Conservation (phyloP, 805 yeast species). For the Candida berthetii region DNA sequence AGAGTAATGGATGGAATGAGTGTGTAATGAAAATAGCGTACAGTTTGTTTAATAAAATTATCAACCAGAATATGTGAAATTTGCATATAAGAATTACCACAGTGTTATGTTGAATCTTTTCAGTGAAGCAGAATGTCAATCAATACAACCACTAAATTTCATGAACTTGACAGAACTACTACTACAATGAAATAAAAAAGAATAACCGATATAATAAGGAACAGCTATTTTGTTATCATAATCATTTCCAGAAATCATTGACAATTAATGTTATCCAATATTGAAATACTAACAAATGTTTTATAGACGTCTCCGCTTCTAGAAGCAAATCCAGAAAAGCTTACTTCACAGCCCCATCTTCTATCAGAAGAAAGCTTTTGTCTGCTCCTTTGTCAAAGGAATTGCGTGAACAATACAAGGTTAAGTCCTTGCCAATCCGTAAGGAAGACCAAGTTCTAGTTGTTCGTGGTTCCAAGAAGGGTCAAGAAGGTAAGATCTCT, state of each 20-base stretch:
- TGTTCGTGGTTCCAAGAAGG: slow-evolving; percentile 99
- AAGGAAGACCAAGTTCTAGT: slow-evolving; percentile 93
- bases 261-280: too few relatives aligned
- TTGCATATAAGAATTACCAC: too few relatives aligned
- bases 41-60: too few relatives aligned
- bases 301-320: slow-evolving; percentile 93
- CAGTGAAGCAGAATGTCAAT: too few relatives aligned
- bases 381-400: slow-evolving; percentile 99
- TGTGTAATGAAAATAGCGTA: not conserved
- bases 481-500: slow-evolving; percentile 97
- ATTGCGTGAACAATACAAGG: slow-evolving; percentile 94
- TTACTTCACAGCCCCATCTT: slow-evolving; percentile 96
- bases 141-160: too few relatives aligned
- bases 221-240: too few relatives aligned
- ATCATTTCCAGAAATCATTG: too few relatives aligned
- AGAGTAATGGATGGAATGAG: not conserved
- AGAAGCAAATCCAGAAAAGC: slow-evolving; percentile 99
- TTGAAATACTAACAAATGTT: slow-evolving; percentile 20
- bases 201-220: too few relatives aligned
- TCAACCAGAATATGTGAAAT: too few relatives aligned
- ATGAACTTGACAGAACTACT: too few relatives aligned
- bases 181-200: too few relatives aligned
- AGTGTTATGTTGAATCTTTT: too few relatives aligned
- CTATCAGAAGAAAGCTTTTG: slow-evolving; percentile 88
- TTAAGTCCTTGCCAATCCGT: slow-evolving; percentile 95